Base-by-base conservation (phyloP, 208 protist genomes). In the Angomonas deanei region DNA sequence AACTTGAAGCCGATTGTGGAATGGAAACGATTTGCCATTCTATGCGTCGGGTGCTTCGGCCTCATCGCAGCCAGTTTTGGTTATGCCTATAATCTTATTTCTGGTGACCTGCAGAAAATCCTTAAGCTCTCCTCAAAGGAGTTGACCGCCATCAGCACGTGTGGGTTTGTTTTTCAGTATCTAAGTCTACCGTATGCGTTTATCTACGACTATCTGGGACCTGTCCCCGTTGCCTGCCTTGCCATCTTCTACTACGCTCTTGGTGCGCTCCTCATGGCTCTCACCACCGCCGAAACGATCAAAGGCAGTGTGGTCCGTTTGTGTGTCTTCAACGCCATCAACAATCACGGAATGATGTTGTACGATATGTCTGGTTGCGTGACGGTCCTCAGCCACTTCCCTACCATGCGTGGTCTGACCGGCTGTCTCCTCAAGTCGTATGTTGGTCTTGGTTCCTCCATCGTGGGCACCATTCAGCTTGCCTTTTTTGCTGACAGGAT, bases 81-180 rank as follows among this genome's bases (percentile, higher is more conserved):
- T 30, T 81, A 73, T 49, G 59, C 67, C 21, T 78, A 70, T 50
- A 82, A 76, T 42, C 61, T 82, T 19, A 72, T n/a, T 73, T 67
- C 61, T 34, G 64, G 59, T 10, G 53, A 36, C 31, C 21, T 82
- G 28, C 70, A 78, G 34, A 27, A 31, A 0, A 57, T 69, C 33
- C 62, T 68, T 34, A 70, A 72, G 50, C 75, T 82, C 36, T 64
- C 60, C 19, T 63, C 72, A 46, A 61, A 48, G 27, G 63, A 78
- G 33, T 70, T 82, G 49, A 4, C 21, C 4, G 23, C 27, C 23
- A 54, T 54, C 48, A 54, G 31, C 48, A 54, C 23, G 19, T 10
- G 27, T 6, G 48, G 48, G 6, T 13, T n/a, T 15, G 21, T 28
- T 3, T 28, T 54, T 5, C 48, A 54, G 48, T 54, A 54, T 27